Conservation (phyloP, 345 rosid species). For the Euphorbia peplus region DNA sequence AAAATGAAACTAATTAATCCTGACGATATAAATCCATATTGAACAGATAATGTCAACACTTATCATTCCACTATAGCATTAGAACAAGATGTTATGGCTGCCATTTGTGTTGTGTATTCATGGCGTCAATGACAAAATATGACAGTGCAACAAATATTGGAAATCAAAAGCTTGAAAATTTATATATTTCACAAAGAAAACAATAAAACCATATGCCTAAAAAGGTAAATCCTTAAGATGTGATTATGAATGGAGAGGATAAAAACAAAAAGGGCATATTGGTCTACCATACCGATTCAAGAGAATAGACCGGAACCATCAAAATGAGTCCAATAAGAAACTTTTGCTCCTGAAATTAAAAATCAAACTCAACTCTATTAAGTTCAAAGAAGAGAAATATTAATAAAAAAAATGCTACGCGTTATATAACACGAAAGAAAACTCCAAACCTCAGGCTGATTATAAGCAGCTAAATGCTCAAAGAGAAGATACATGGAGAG, state of each 20-base stretch:
- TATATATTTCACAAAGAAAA: not conserved
- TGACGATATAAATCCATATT: not conserved
- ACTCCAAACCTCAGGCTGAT: constrained; percentile 80
- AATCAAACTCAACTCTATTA: constrained; percentile 5
- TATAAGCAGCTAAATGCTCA: constrained; percentile 87
- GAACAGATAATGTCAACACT: not conserved
- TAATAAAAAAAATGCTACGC: not conserved
- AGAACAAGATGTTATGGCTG: not conserved
- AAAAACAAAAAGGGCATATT: not conserved
- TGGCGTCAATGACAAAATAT: no score
- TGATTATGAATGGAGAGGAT: constrained; percentile 1
- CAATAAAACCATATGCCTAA: not conserved
- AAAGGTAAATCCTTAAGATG: not conserved
- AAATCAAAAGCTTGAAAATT: not conserved
- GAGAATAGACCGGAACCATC: constrained; percentile 95
- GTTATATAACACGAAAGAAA: not conserved
- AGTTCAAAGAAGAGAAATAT: not conserved
- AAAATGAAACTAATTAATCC: not conserved
- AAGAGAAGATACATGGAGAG: constrained; percentile 87
- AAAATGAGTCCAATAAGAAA: constrained; percentile 89
- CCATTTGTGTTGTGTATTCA: not conserved
- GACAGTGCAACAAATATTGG: not conserved
- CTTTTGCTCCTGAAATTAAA: constrained; percentile 85
- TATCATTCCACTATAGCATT: not conserved
- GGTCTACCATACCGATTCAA: constrained; percentile 73